These are phyloP conservation scores for Colletotrichum euphorbiae DNA, from an alignment of 2,329 filamentous ascomycete species.

Conservation along the genomic window DNA sequence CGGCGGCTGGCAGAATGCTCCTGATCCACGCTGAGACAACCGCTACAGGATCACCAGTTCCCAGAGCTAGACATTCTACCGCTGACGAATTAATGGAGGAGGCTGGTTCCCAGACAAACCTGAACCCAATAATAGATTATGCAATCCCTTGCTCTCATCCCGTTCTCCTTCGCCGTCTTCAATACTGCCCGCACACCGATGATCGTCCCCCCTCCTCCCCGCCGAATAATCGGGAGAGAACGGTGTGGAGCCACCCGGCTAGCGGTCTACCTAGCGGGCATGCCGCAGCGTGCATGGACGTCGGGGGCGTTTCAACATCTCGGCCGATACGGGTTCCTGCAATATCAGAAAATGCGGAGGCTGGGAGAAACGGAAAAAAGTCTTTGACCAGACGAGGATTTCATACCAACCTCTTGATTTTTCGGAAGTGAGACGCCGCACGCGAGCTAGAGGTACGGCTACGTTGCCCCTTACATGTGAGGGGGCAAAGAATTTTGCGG, in stretches of 20 bases:
- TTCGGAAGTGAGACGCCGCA: not conserved
- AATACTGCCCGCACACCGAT: constrained; percentile 18
- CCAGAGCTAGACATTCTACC: not conserved
- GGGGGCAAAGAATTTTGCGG: not conserved
- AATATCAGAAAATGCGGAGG: constrained; percentile 24
- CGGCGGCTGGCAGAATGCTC: not conserved
- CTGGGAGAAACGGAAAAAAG: constrained; percentile 1
- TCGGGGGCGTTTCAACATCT: constrained; percentile 33
- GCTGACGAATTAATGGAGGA: not conserved
- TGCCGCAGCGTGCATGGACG: constrained; percentile 21
- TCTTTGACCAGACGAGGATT: not conserved
- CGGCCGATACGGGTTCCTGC: constrained; percentile 16
- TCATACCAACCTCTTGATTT: constrained; percentile 14
- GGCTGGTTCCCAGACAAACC: constrained; percentile 6
- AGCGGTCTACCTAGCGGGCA: constrained; percentile 30
- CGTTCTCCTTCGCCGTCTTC: not conserved
- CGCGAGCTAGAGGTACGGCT: not conserved
- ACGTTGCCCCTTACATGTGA: not conserved
- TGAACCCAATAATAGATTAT: not conserved
- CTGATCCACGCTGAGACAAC: constrained; percentile 9
- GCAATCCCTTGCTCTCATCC: not conserved
- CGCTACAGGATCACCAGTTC: not conserved
- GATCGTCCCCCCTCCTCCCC: not conserved
- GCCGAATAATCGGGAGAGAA: constrained; percentile 8
- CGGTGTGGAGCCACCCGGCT: constrained; percentile 6